Conservation (phyloP, 805 yeast genomes). For the Lipomyces sp. region DNA sequence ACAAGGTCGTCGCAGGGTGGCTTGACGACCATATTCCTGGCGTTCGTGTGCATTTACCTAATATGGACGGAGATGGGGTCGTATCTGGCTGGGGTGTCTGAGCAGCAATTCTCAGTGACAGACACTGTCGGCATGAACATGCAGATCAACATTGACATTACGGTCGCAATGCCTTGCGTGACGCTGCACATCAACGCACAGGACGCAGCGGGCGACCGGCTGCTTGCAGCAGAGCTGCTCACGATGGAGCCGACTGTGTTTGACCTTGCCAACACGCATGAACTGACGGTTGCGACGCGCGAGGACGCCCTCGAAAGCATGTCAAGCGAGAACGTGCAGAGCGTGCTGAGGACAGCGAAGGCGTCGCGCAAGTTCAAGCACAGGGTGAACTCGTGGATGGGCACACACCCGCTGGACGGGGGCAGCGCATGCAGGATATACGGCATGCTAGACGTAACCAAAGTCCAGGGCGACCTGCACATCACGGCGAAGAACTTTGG, state of each 20-base stretch:
- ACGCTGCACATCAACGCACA: conserved; percentile 68
- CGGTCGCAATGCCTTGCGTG: conserved; percentile 82
- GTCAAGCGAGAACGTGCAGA: conserved; percentile 11
- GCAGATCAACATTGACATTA: conserved; percentile 71
- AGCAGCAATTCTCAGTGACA: conserved; percentile 76
- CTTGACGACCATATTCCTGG: conserved; percentile 60
- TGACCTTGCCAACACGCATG: conserved; percentile 23
- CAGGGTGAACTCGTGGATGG: too few species aligned
- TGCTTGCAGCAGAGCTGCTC: conserved; percentile 72
- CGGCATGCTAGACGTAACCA: conserved; percentile 79
- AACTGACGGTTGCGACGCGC: conserved; percentile 21
- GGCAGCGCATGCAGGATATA: conserved; percentile 78
- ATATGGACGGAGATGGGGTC: conserved; percentile 84
- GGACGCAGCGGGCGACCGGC: conserved; percentile 74
- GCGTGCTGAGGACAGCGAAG: conserved; percentile 26
- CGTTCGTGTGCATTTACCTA: conserved; percentile 60
- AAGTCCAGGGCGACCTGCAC: conserved; percentile 81
- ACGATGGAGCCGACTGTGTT: conserved; percentile 55
- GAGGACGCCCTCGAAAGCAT: conserved; percentile 4
- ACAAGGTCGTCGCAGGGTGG: conserved; percentile 79
- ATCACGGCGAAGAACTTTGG: conserved; percentile 76
- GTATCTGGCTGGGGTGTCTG: conserved; percentile 75
- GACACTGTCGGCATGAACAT: conserved; percentile 54
- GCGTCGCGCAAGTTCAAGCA: conserved; percentile 13
- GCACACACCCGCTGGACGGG: conserved; percentile 1